Base-by-base conservation (phyloP, 805 yeast species). In the Kazachstania kunashirensis region DNA sequence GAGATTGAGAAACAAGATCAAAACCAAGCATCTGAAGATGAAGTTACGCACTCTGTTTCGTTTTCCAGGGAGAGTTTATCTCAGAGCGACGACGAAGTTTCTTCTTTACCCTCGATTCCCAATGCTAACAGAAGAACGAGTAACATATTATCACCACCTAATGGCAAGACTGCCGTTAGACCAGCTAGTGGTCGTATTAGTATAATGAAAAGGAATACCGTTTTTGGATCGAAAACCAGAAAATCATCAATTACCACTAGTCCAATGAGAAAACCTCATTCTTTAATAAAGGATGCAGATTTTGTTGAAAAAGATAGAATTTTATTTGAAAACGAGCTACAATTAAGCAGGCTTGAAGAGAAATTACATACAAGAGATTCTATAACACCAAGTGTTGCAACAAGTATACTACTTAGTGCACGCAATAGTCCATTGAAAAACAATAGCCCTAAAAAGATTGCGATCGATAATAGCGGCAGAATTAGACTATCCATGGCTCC, bases 101-200 rank as follows among this genome's bases (percentile, higher is more conserved):
- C n/a, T n/a, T 18, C 29, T 8, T 14, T 14, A 26, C 17, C 11
- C 18, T 26, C 29, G 6, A 14, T 14, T 8, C 12, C 13, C 9
- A 13, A 10, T 14, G 17, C 6, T 7, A 26, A 26, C 16, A 26
- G 10, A 8, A 14, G 7, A 6, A 14, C 29, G 9, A 14, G 10
- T 26, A 17, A 17, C 3, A 11, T 17, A 4, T 29, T 23, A 14
- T 23, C 31, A 11, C n/a, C 42, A 47, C 12, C 42, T 46, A 20
- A 31, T 44, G 39, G 27, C n/a, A 27, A 36, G 17, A 41, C 45
- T 6, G 45, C 39, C 5, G 40, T 49, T 1, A 48, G 53, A 37
- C 55, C 57, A 14, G 52, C 60, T 8, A 57, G 60, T 33, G 62
- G 62, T 10, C 42, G 62, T 17, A 55, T 57, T 9, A 57, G 61